These are phyloP conservation scores for Saccharomycopsis fodiens DNA, from an alignment of 805 yeast species.

Conservation along the genomic window DNA sequence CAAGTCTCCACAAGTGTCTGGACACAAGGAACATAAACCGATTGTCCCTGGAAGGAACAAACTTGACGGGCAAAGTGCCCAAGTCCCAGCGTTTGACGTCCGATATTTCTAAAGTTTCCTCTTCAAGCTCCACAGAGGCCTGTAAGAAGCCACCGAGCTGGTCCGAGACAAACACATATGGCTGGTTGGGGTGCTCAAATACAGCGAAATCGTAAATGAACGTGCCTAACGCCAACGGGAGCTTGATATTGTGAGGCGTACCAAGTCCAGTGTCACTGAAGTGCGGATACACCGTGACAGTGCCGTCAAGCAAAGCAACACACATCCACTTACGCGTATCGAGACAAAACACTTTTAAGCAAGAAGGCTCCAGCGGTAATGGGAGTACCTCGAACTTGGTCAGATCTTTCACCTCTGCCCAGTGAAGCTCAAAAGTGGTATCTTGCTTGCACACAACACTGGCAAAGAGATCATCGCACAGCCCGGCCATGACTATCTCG, in stretches of 20 bases:
- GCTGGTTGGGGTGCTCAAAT: neutral
- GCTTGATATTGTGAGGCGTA: neutral
- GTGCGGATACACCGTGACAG: neutral
- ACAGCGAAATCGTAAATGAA: neutral
- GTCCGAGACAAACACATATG: slow-evolving; percentile 7
- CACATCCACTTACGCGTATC: neutral
- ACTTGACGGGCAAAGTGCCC: slow-evolving; percentile 6
- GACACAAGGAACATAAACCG: slow-evolving; percentile 4
- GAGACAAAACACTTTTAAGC: neutral
- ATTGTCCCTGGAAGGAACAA: neutral
- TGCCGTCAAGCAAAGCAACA: neutral
- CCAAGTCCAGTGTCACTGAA: neutral
- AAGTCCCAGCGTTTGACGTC: neutral
- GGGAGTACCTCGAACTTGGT: neutral
- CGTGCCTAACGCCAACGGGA: neutral
- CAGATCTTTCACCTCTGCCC: neutral
- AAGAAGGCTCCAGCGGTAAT: neutral
- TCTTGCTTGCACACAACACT: neutral
- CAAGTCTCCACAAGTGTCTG: slow-evolving; percentile 10
- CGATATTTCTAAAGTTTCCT: neutral
- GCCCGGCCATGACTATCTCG: neutral
- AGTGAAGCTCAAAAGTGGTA: neutral
- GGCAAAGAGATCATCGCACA: neutral
- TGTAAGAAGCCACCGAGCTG: neutral
- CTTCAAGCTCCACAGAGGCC: neutral